Base-by-base conservation (phyloP, 345 rosid genomes). In the Aquilaria yunnanensis region DNA sequence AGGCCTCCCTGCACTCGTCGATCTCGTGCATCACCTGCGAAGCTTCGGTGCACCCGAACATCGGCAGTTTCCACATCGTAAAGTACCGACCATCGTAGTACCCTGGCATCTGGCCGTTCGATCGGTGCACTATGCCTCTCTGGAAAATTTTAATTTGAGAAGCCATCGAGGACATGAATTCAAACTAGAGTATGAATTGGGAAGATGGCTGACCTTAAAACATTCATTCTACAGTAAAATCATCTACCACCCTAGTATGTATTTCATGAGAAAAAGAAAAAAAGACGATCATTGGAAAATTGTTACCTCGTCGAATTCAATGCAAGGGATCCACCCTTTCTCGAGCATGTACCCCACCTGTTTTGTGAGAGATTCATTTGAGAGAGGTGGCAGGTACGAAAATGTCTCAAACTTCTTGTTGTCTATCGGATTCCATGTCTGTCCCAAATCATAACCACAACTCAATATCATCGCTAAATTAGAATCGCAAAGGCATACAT, bases 51-150 rank as follows among this genome's bases (percentile, higher is more conserved):
- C 90, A 84, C 1, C 90, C 88, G 57, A 87, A 87, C 88, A 87
- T 82, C 9, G 90, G 94, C 60, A 87, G 78, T 72, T 84, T 84
- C 94, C 94, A 87, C 10, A 84, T 62, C 9, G 94, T 87, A 86
- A 86, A 87, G 51, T 82, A 84, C 69, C 95, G 78, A 51, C 90
- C 81, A 51, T 85, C 90, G 52, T 85, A 87, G 70, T 85, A 88
- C 10, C 95, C 89, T 1, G 90, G 88, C 53, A 80, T 79, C 52
- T 65, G 56, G 68, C 86, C 79, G 16, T 87, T 78, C 68, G 81
- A 82, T 37, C 86, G 77, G 13, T 47, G 49, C 34, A 83, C 79
- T 31, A 32, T 2, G 6, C 87, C 89, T 33, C 50, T 54, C 95
- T 82, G 32, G 9, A 2, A 6, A 64, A 13, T 23, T 23, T 23